Percentiles rank a stretch among this genome's conserved stretches.
phyloP scores from a whole-genome alignment of 352 stramenopile genomes.

The Phytophthora citrophthora region DNA sequence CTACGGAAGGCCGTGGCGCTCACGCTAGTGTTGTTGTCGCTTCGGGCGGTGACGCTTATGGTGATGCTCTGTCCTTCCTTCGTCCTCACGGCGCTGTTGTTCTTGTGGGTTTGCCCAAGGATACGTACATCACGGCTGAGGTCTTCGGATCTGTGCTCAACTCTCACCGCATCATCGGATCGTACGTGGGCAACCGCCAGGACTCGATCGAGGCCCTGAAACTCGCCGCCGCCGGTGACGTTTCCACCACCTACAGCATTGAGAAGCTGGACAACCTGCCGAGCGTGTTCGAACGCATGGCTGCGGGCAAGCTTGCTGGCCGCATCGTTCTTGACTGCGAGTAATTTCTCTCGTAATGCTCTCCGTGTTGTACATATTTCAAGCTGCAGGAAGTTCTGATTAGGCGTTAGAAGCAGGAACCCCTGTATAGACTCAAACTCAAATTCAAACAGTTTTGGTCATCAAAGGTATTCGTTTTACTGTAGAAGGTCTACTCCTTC shows the following conservation, averaged over 20 bases:
- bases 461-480: too few species aligned
- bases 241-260: conserved; percentile 51
- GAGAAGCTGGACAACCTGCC: conserved; percentile 51
- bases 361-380: conserved; percentile 29
- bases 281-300: conserved; percentile 56
- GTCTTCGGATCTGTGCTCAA: conserved; percentile 53
- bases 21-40: conserved; percentile 82
- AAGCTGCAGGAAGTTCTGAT: conserved; percentile 12
- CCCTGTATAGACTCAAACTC: too few species aligned
- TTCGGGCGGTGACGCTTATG: conserved; percentile 54
- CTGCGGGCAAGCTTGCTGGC: conserved; percentile 41
- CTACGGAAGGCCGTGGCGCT: conserved; percentile 47
- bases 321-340: conserved; percentile 60
- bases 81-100: conserved; percentile 65
- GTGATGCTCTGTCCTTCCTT: conserved; percentile 60
- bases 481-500: too few species aligned
- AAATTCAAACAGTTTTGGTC: too few species aligned
- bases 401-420: conserved; percentile 19
- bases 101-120: conserved; percentile 67
- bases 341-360: conserved; percentile 29
- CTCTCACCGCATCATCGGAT: conserved; percentile 55
- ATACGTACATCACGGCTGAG: conserved; percentile 48
- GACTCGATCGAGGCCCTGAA: conserved; percentile 63
- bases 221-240: conserved; percentile 50
- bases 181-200: conserved; percentile 62